Base-by-base conservation (phyloP, 371 early-diverging fungal genomes). In the Haplosporangium sp. region DNA sequence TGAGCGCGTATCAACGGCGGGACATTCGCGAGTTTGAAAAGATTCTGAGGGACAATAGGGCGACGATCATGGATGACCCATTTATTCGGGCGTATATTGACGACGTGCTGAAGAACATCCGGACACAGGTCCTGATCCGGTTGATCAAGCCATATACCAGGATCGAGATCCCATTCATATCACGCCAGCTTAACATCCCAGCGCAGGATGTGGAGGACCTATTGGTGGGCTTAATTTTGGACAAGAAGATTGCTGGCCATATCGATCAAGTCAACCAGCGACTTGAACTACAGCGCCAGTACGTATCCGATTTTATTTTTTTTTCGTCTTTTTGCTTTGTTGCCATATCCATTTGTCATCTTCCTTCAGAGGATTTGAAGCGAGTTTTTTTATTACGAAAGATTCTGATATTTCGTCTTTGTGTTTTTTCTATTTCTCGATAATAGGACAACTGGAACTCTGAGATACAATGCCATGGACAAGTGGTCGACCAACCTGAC, bases 121-220 rank as follows among this genome's bases (percentile, higher is more conserved):
- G 96, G 38, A 92, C 93, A 11, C 95, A 95, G 86, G 95, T 94
- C 0, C 75, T 98, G 54, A 86, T 95, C 47, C 86, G 91, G 54
- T 80, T 95, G 20, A 93, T 96, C 71, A 89, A 89, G 76, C 98
- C 98, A 0, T 98, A 98, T 76, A 96, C 98, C 9, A 87, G 95
- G 56, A 93, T 96, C 48, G 92, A 93, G 69, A 83, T 96, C 36
- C 77, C 82, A 0, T 94, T 92, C 74, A 89, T 95, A 55, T 90
- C 95, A n/a, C 69, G 93, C 86, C 90, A 93, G 84, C 87, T 96
- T 57, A 93, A 92, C 67, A 91, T 95, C 43, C 82, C 92, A 3
- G 81, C 75, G 0, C 85, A 88, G 18, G 95, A 95, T 62, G 96
- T 94, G 11, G 95, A 96, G 69, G 93, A 94, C 23, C 81, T 97